Conservation (phyloP, 2,329 filamentous ascomycete species). For the Colletotrichum graminicola region DNA sequence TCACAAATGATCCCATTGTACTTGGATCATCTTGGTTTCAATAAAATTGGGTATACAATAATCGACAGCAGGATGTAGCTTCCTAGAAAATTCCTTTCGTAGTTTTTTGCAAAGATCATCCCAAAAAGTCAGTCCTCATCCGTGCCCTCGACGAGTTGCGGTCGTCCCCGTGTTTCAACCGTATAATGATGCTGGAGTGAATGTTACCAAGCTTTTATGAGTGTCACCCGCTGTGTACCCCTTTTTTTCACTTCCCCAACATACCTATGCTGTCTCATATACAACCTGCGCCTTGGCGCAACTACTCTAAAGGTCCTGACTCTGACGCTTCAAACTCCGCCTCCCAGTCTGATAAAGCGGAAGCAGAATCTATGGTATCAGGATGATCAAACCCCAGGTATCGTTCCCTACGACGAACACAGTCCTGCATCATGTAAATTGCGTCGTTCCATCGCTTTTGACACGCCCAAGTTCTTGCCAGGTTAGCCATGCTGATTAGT, state of each 20-base stretch:
- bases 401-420: too few species aligned
- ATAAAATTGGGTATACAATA: not conserved
- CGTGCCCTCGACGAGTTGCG: not conserved
- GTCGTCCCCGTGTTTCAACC: not conserved
- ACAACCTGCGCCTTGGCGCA: too few species aligned
- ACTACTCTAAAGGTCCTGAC: too few species aligned
- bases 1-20: not conserved
- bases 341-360: too few species aligned
- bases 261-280: not conserved
- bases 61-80: not conserved
- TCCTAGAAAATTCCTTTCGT: not conserved
- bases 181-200: not conserved
- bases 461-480: not conserved
- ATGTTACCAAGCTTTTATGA: not conserved
- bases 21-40: not conserved
- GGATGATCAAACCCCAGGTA: fast-evolving
- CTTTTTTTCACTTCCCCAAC: not conserved
- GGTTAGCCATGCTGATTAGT: not conserved
- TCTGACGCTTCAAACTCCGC: too few species aligned
- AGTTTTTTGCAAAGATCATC: not conserved
- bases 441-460: not conserved
- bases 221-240: too few species aligned
- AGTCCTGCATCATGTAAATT: too few species aligned
- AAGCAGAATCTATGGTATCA: too few species aligned
- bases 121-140: not conserved